phyloP scores from a whole-genome alignment of 164 flowering plant species.

The Tetracentron sinense region DNA sequence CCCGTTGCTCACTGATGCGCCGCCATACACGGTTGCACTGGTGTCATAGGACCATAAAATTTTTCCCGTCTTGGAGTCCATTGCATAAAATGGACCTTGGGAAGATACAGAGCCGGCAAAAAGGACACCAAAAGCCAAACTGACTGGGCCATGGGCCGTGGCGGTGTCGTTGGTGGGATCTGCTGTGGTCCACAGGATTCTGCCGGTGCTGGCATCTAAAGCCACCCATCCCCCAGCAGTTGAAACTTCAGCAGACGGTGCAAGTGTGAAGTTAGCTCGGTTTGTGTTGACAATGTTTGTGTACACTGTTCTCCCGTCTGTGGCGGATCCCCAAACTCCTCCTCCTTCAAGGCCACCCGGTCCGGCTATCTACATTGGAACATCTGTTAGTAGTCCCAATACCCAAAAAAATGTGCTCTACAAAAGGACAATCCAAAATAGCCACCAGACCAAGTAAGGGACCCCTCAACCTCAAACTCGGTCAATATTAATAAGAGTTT shows the following conservation, averaged over 20 bases:
- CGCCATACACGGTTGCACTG: slow-evolving; percentile 35
- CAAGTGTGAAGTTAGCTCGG: slow-evolving; percentile 25
- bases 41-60: slow-evolving; percentile 43
- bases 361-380: slow-evolving; percentile 31
- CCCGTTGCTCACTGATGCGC: slow-evolving; percentile 35
- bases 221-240: slow-evolving; percentile 45
- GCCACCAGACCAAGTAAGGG: no score
- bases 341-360: slow-evolving; percentile 43
- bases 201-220: slow-evolving; percentile 35
- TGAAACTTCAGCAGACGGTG: slow-evolving; percentile 27
- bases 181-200: slow-evolving; percentile 35
- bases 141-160: slow-evolving; percentile 28
- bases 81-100: slow-evolving; percentile 37
- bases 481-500: no score
- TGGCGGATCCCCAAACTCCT: slow-evolving; percentile 48
- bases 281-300: slow-evolving; percentile 41
- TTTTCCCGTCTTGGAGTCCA: slow-evolving; percentile 26
- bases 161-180: slow-evolving; percentile 26
- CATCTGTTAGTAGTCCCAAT: not conserved
- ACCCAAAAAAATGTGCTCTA: no score
- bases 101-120: slow-evolving; percentile 32
- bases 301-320: slow-evolving; percentile 33
- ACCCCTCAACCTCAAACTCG: no score
- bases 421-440: no score
- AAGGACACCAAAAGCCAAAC: slow-evolving; percentile 31